Evolutionary conservation across 2,329 filamentous ascomycete species (phyloP).

Genomic region (Alternaria solani): DNA sequence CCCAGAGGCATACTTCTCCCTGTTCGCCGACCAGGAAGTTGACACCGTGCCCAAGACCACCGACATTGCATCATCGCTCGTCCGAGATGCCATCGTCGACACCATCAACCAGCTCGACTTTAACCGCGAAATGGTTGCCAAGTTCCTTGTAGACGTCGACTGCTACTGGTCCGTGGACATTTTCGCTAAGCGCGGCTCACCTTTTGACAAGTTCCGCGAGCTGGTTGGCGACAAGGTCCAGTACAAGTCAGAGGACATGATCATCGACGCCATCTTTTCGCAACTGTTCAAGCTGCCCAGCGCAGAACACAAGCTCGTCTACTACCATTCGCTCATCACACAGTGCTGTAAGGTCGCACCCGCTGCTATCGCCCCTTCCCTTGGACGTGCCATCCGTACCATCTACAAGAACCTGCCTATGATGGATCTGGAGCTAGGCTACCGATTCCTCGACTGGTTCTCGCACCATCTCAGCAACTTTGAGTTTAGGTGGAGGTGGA

Average conservation of each 20-base stretch:
- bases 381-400: slow-evolving; percentile 91
- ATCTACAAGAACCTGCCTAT: slow-evolving; percentile 82
- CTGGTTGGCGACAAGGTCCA: slow-evolving; percentile 72
- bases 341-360: slow-evolving; percentile 96
- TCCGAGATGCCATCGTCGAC: slow-evolving; percentile 86
- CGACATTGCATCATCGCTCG: slow-evolving; percentile 79
- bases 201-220: slow-evolving; percentile 85
- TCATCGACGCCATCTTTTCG: slow-evolving; percentile 96
- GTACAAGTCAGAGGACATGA: slow-evolving; percentile 98
- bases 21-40: slow-evolving; percentile 86
- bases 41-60: slow-evolving; percentile 83
- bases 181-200: slow-evolving; percentile 91
- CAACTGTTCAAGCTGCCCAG: slow-evolving; percentile 88
- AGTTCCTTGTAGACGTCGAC: slow-evolving; percentile 91
- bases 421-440: slow-evolving; percentile 85
- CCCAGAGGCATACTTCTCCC: slow-evolving; percentile 92
- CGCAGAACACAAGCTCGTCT: slow-evolving; percentile 92
- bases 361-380: slow-evolving; percentile 91
- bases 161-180: slow-evolving; percentile 90
- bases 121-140: slow-evolving; percentile 86
- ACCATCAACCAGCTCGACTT: slow-evolving; percentile 94
- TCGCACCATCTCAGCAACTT: slow-evolving; percentile 98
- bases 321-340: slow-evolving; percentile 94
- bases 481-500: slow-evolving; percentile 99
- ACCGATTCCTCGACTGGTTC: slow-evolving; percentile 97